Conservation (phyloP, 148 eudicot species). For the Oxyria digyna region DNA sequence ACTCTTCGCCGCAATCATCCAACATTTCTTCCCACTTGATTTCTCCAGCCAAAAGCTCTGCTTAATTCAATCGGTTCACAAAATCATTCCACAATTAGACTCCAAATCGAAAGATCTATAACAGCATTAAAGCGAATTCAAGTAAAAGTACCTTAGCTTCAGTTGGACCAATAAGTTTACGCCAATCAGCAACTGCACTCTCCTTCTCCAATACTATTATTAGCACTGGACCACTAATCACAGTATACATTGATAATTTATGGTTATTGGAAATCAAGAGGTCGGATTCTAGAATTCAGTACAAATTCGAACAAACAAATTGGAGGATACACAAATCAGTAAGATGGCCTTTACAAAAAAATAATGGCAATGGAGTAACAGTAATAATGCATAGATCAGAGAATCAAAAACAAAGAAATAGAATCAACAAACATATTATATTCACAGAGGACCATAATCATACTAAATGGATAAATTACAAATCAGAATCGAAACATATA, state of each 20-base stretch:
- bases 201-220: slow-evolving; percentile 79
- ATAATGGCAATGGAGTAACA: too few relatives aligned
- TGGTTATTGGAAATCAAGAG: too few relatives aligned
- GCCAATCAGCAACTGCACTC: slow-evolving; percentile 88
- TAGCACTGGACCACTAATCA: slow-evolving; percentile 68
- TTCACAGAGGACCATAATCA: too few relatives aligned
- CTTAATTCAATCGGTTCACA: background rate
- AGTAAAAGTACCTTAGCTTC: slow-evolving; percentile 49
- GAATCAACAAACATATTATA: too few relatives aligned
- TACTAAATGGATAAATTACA: too few relatives aligned
- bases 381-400: too few relatives aligned
- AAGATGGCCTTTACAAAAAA: too few relatives aligned
- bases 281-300: too few relatives aligned
- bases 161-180: slow-evolving; percentile 87
- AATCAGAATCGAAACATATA: background rate
- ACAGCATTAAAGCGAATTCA: background rate
- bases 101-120: background rate
- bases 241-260: background rate
- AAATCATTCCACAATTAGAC: background rate
- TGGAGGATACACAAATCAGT: too few relatives aligned
- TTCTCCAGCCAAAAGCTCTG: slow-evolving; percentile 27
- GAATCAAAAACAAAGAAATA: too few relatives aligned
- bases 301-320: too few relatives aligned
- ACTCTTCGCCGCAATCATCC: slow-evolving; percentile 20
- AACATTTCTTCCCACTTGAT: slow-evolving; percentile 22